A percentile compares a stretch with the other conserved stretches of the same genome.
Evolutionary conservation across 495 filamentous ascomycete genomes (phyloP).

Genomic region (Staphylotrichum longicolle): DNA sequence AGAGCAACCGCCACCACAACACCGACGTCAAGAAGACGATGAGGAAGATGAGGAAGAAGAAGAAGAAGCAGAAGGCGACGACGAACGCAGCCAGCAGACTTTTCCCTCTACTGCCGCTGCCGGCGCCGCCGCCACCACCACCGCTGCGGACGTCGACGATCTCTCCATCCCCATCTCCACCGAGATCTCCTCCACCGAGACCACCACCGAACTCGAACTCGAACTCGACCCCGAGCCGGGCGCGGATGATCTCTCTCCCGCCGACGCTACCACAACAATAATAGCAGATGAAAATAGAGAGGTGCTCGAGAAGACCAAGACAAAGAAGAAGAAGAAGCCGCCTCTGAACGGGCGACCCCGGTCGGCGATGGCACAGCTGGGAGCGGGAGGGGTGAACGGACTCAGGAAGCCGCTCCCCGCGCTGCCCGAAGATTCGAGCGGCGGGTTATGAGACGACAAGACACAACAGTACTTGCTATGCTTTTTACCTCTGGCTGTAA

Average conservation of each 20-base stretch:
- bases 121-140: not conserved
- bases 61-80: not conserved
- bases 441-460: not conserved
- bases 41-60: not conserved
- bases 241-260: too few relatives aligned
- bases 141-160: not conserved
- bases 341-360: not conserved
- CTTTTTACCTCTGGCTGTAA: too few relatives aligned
- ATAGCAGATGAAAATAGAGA: too few relatives aligned
- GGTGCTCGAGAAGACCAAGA: not conserved
- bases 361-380: slow-evolving; percentile 19
- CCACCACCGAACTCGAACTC: too few relatives aligned
- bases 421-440: slow-evolving; percentile 45
- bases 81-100: not conserved
- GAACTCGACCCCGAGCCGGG: not conserved
- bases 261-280: too few relatives aligned
- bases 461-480: too few relatives aligned
- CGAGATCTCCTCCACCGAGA: not conserved
- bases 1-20: not conserved
- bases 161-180: too few relatives aligned
- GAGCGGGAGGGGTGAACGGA: slow-evolving; percentile 20
- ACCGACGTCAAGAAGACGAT: too few relatives aligned
- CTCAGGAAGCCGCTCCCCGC: slow-evolving; percentile 51
- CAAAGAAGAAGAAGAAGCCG: not conserved
- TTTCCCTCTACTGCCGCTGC: not conserved